A percentile compares a stretch with the other conserved stretches of the same genome.
Conservation (phyloP, 495 filamentous ascomycete genomes). For the Aspergillus asperescens region DNA sequence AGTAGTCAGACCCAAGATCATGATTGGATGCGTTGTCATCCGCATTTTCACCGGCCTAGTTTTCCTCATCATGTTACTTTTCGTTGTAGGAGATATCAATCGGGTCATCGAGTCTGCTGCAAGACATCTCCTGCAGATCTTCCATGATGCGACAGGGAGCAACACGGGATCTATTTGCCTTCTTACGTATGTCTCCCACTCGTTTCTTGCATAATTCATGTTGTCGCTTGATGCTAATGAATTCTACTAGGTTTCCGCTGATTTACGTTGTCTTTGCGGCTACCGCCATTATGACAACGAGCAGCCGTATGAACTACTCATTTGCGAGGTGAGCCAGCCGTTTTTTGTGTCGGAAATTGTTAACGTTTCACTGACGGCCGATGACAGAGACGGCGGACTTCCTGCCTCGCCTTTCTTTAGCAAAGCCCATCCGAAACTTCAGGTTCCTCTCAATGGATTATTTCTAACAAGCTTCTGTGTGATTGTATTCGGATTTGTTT, state of each 20-base stretch:
- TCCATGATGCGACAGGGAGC: constrained; percentile 62
- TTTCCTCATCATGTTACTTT: constrained; percentile 61
- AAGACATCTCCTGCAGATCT: constrained; percentile 64
- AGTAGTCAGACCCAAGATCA: constrained; percentile 62
- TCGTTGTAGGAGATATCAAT: constrained; percentile 56
- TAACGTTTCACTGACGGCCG: constrained; percentile 10
- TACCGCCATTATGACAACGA: constrained; percentile 70
- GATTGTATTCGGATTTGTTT: constrained; percentile 66
- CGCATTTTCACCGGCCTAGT: constrained; percentile 63
- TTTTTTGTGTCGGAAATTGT: neutral
- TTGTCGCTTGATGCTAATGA: constrained; percentile 6
- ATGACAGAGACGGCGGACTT: constrained; percentile 58
- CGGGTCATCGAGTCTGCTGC: constrained; percentile 55
- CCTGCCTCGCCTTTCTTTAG: constrained; percentile 62
- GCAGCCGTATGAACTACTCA: constrained; percentile 70
- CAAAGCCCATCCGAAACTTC: constrained; percentile 55
- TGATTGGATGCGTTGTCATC: constrained; percentile 66
- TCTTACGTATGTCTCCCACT: constrained; percentile 46
- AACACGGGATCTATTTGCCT: constrained; percentile 63
- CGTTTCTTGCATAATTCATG: neutral
- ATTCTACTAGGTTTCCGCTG: constrained; percentile 53
- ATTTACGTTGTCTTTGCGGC: constrained; percentile 67
- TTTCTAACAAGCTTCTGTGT: constrained; percentile 59
- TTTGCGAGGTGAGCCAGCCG: constrained; percentile 48
- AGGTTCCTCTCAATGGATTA: constrained; percentile 65